Evolutionary conservation across 306 rosid species (phyloP).

Genomic region (Urtica urens): DNA sequence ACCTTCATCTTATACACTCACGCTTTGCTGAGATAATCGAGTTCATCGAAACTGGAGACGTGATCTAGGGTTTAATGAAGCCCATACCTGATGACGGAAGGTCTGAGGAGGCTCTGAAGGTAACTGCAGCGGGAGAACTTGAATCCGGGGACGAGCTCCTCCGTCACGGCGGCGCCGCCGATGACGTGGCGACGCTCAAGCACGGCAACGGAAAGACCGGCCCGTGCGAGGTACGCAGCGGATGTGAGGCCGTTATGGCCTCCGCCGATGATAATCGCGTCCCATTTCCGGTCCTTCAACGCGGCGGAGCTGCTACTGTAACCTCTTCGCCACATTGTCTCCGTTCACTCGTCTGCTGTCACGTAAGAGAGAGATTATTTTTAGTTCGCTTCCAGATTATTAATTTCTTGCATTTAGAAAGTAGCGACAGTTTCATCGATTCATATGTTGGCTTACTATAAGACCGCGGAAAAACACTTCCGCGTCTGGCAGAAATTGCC

Average conservation of each 20-base stretch:
- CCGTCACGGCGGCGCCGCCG: constrained; percentile 91
- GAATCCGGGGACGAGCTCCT: constrained; percentile 76
- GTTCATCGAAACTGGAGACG: neutral
- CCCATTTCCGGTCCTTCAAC: constrained; percentile 67
- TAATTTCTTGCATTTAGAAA: too few relatives aligned
- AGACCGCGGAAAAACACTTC: too few relatives aligned
- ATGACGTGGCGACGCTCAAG: constrained; percentile 83
- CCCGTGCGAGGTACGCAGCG: constrained; percentile 87
- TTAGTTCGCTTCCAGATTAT: too few relatives aligned
- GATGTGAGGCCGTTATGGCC: constrained; percentile 94
- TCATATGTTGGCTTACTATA: too few relatives aligned
- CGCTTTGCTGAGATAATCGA: neutral
- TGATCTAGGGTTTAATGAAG: neutral
- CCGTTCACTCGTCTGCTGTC: neutral
- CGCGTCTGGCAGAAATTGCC: too few relatives aligned
- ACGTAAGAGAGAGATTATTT: too few relatives aligned
- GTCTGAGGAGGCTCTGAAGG: constrained; percentile 86
- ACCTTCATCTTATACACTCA: neutral
- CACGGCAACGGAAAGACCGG: constrained; percentile 82
- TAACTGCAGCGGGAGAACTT: constrained; percentile 93
- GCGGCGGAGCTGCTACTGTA: constrained; percentile 20
- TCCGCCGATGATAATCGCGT: constrained; percentile 77
- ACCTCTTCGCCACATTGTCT: constrained; percentile 38
- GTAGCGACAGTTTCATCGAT: too few relatives aligned
- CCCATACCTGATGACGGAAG: constrained; percentile 47